Evolutionary conservation across 106 monocot genomes (phyloP), one percentile per base, ranked within the genome.

Genomic region (Posidonia australis): DNA sequence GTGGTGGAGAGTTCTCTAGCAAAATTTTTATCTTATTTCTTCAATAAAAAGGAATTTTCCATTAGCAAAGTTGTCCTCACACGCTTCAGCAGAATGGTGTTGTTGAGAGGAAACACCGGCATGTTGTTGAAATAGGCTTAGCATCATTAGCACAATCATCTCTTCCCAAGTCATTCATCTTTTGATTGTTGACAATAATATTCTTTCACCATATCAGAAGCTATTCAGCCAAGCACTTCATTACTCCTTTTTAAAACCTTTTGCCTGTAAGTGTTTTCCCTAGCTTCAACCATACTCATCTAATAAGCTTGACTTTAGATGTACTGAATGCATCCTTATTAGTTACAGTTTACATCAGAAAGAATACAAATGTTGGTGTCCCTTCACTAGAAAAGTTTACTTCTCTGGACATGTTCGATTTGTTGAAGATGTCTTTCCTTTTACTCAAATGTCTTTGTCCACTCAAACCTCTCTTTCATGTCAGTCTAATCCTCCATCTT

Each of bases 61-160:
- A 70, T 28, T 13, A 28, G 13, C 11, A 26, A 5, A 36, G 44
- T 19, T 70, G 46, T 47, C 69, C 69, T 26, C 45, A 60, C n/a
- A 59, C 58, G 3, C 69, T 44, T 0, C 25, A 58, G 18, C 46
- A 70, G 26, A 70, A 70, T 28, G 58, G 46, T 1, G 9, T 10
- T 9, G 58, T 57, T 2, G 58, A 70, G 17, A 9, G 69, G 26
- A 70, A 70, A 6, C 44, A 59, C 29, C 44, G 45, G 0, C 69
- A 70, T 28, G 23, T 70, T 17, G n/a, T 60, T 13, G 59, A 70
- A 18, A 46, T 44, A 4, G 46, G 43, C 18, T 20, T 58, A 17
- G 11, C 45, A 13, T 44, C 60, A 13, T 42, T 60, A 5, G 2
- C 41, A 13, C 26, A 60, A 10, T 3, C 44, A 1, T 0, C 1